Percentiles rank a stretch among this genome's conserved stretches.
These are phyloP conservation scores for Apocynum venetum DNA, from an alignment of 257 asterid species.

Conservation along the genomic window DNA sequence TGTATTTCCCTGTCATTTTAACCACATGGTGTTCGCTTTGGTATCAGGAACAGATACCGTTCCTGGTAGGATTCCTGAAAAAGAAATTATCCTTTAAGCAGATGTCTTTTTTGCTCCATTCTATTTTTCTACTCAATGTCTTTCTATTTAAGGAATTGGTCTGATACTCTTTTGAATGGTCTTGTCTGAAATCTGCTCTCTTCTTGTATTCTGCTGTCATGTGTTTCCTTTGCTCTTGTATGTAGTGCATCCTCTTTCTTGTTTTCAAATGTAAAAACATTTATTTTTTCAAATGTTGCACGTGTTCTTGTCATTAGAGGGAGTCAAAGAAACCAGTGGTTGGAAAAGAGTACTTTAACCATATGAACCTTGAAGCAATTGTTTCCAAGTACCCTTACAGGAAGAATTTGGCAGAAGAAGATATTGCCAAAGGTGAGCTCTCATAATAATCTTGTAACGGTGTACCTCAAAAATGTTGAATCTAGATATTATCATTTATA, in stretches of 20 bases:
- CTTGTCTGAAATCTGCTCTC: not conserved
- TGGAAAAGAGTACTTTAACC: constrained; percentile 93
- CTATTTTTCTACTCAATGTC: not conserved
- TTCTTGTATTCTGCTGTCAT: not conserved
- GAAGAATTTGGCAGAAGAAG: constrained; percentile 74
- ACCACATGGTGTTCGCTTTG: too few relatives aligned
- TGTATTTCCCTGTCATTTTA: not conserved
- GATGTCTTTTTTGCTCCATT: not conserved
- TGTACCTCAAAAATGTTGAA: constrained; percentile 9
- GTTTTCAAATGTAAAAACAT: not conserved
- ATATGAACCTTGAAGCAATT: constrained; percentile 83
- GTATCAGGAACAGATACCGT: not conserved
- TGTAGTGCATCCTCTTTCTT: not conserved
- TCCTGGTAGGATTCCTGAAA: not conserved
- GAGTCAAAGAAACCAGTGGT: constrained; percentile 76
- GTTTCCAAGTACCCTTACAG: constrained; percentile 79
- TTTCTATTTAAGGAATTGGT: not conserved
- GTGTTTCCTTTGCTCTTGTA: not conserved
- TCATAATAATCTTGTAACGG: constrained; percentile 21
- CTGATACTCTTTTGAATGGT: not conserved
- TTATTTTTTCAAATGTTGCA: constrained; percentile 8
- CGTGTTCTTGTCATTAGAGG: constrained; percentile 48
- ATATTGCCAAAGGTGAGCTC: constrained; percentile 62
- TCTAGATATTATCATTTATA: not conserved
- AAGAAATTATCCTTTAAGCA: not conserved